Base-by-base conservation (phyloP, 2,329 filamentous ascomycete genomes). In the Ambrosiella beaveri region DNA sequence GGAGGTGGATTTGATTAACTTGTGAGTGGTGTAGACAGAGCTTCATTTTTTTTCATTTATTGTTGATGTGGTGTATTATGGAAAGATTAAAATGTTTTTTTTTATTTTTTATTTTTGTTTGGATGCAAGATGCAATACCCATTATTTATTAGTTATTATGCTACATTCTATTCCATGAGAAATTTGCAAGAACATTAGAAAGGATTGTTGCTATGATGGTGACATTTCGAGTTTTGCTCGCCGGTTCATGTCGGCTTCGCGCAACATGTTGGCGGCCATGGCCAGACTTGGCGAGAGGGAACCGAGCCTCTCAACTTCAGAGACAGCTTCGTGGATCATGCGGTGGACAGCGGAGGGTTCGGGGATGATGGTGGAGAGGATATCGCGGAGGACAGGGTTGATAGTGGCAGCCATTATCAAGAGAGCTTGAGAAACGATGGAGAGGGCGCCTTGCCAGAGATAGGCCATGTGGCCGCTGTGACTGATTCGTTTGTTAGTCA, bases 1-100 rank as follows among this genome's bases (percentile, higher is more conserved):
- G 0, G 87, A 94, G 69, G 75, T 91, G 36, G 88, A 95, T 71
- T 72, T 95, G 64, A 94, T 95, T 70, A 84, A 84, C 66, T 70
- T 95, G 61, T 94, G 65, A 53, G n/a, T 8, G 8, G n/a, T 41
- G 4, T 11, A 41, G n/a, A 41, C 11, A 38, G 19, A 37, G 38
- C 40, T 50, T 12, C 8, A 50, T 27, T 27, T 27, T 27, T 19
- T 27, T 27, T 27, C n/a, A 27, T 27, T 2, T n/a, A 41, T 12
- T 11, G 49, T 27, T 27, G 17, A 52, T 8, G 11, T 1, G 49
- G n/a, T 52, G 49, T 5, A 52, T 12, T 52, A 36, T 52, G 49
- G 17, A 52, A 35, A 52, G 17, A 52, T 40, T n/a, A 1, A 54
- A n/a, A 19, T 52, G 7, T 13, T 54, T 5, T 51, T 51, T 19